Conservation (phyloP, 192 early-diverging fungal species). For the Coemansia asiatica region DNA sequence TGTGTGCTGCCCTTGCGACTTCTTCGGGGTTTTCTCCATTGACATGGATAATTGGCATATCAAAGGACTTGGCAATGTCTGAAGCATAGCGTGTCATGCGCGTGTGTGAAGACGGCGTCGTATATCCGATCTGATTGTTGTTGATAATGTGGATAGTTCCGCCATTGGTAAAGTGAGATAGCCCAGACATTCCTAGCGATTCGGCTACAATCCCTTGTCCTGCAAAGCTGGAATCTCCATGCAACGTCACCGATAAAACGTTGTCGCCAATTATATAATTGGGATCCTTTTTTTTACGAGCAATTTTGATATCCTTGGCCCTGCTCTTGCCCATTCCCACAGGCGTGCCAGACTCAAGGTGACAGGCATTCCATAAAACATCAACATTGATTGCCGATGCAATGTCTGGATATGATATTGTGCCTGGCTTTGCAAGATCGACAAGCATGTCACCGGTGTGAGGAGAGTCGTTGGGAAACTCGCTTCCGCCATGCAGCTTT, state of each 20-base stretch:
- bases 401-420: slow-evolving; percentile 59
- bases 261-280: slow-evolving; percentile 77
- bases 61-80: slow-evolving; percentile 95
- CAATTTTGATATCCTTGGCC: slow-evolving; percentile 76
- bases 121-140: slow-evolving; percentile 97
- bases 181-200: slow-evolving; percentile 84
- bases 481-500: slow-evolving; percentile 91
- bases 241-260: slow-evolving; percentile 87
- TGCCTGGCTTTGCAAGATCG: slow-evolving; percentile 74
- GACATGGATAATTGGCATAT: slow-evolving; percentile 91
- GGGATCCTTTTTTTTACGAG: slow-evolving; percentile 7
- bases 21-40: slow-evolving; percentile 93
- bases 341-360: slow-evolving; percentile 90
- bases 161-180: slow-evolving; percentile 91
- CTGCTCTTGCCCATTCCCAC: slow-evolving; percentile 94
- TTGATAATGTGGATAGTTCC: slow-evolving; percentile 93
- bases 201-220: slow-evolving; percentile 93
- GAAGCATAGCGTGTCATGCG: slow-evolving; percentile 86
- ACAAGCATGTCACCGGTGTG: slow-evolving; percentile 86
- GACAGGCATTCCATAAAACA: slow-evolving; percentile 89
- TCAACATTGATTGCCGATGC: slow-evolving; percentile 64
- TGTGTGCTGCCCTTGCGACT: slow-evolving; percentile 73
- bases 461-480: slow-evolving; percentile 74
- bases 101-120: slow-evolving; percentile 91
- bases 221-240: slow-evolving; percentile 87